Conservation (phyloP, 31 red algal species). For the Porphyra umbilicalis region DNA sequence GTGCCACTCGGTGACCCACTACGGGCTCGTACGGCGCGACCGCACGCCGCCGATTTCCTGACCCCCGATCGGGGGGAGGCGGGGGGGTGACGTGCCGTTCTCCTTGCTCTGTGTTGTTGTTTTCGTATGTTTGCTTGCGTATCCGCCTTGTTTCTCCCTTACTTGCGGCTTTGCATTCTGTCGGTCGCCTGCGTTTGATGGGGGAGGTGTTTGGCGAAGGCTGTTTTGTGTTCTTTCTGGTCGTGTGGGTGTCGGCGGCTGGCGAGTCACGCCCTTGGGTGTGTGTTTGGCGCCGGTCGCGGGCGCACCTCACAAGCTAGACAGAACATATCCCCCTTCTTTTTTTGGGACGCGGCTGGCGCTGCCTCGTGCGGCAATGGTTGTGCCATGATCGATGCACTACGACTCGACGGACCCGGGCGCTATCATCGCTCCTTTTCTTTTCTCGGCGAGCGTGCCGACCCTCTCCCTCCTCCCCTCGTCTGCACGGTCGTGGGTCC, state of each 20-base stretch:
- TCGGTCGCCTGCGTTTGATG: not conserved
- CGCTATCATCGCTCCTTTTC: not conserved
- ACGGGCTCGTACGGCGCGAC: not conserved
- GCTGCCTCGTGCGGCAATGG: not conserved
- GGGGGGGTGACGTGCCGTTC: not conserved
- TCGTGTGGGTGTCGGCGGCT: too few relatives aligned
- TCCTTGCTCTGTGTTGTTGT: not conserved
- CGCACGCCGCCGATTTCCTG: not conserved
- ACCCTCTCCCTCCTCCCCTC: too few relatives aligned
- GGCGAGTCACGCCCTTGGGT: too few relatives aligned
- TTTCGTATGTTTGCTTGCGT: not conserved
- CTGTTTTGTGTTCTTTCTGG: not conserved
- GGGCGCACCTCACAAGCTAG: not conserved
- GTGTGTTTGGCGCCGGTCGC: not conserved
- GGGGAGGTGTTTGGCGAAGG: not conserved
- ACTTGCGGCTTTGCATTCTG: too few relatives aligned
- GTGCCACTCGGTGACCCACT: not conserved
- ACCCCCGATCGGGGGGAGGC: not conserved
- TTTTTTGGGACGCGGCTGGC: not conserved
- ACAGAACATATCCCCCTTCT: not conserved
- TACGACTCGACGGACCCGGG: not conserved
- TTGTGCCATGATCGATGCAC: not conserved
- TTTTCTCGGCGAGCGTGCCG: too few relatives aligned
- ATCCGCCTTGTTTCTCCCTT: too few relatives aligned
- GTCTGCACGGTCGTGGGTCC: too few relatives aligned